These are phyloP conservation scores for Backusella luteola DNA, from an alignment of 192 early-diverging fungal genomes.

Conservation along the genomic window DNA sequence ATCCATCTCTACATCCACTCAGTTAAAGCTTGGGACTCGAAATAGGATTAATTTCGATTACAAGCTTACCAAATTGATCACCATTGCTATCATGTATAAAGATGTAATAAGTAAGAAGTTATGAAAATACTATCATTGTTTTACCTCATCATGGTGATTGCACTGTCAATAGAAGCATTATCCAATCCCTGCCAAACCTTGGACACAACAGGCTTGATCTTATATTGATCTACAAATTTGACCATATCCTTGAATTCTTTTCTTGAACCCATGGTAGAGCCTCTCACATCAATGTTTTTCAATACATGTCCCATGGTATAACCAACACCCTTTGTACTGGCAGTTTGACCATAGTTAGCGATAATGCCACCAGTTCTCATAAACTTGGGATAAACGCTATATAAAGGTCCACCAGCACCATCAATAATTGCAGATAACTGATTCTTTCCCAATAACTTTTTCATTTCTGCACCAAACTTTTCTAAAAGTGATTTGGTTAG, in stretches of 20 bases:
- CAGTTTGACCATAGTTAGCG: slow-evolving; percentile 60
- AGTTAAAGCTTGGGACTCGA: slow-evolving; percentile 11
- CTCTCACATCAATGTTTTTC: slow-evolving; percentile 62
- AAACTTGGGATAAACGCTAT: slow-evolving; percentile 40
- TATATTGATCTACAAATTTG: slow-evolving; percentile 53
- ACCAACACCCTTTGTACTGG: slow-evolving; percentile 33
- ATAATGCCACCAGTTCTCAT: slow-evolving; percentile 54
- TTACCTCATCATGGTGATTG: slow-evolving; percentile 34
- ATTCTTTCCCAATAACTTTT: slow-evolving; percentile 32
- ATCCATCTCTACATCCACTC: neutral
- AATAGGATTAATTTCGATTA: slow-evolving; percentile 23
- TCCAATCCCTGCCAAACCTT: slow-evolving; percentile 52
- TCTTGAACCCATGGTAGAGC: slow-evolving; percentile 65
- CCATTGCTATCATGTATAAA: slow-evolving; percentile 21
- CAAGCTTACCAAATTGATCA: slow-evolving; percentile 40
- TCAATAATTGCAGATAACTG: slow-evolving; percentile 60
- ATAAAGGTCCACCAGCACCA: slow-evolving; percentile 59
- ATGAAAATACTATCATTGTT: neutral
- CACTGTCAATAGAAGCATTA: slow-evolving; percentile 19
- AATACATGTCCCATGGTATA: slow-evolving; percentile 49
- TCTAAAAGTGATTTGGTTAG: slow-evolving; percentile 23
- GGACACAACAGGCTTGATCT: slow-evolving; percentile 57
- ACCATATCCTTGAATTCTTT: slow-evolving; percentile 62
- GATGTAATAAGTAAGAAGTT: neutral
- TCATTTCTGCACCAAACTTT: slow-evolving; percentile 47